These are phyloP conservation scores for Lupinus albus DNA, from an alignment of 306 rosid genomes.

Conservation along the genomic window DNA sequence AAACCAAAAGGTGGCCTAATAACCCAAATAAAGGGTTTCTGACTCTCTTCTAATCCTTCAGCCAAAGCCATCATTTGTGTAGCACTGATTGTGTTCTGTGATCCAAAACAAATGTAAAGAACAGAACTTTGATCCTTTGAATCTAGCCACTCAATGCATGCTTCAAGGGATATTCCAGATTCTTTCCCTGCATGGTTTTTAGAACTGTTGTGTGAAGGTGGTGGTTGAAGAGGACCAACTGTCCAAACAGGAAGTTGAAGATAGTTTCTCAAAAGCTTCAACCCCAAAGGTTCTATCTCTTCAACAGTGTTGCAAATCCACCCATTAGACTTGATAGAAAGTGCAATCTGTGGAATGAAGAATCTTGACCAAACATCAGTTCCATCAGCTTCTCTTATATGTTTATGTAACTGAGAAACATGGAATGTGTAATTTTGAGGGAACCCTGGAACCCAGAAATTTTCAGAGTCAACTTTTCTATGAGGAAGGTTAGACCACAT, in stretches of 20 bases:
- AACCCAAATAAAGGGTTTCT: slow-evolving; percentile 65
- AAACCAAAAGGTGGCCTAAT: slow-evolving; percentile 73
- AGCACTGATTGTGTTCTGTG: slow-evolving; percentile 69
- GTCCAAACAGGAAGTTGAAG: slow-evolving; percentile 47
- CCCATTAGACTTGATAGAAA: slow-evolving; percentile 52
- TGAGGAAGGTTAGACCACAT: slow-evolving; percentile 69
- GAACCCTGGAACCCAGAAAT: slow-evolving; percentile 63
- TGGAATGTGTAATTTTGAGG: slow-evolving; percentile 55
- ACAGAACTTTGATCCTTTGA: slow-evolving; percentile 48
- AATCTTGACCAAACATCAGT: slow-evolving; percentile 59
- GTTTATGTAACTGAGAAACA: slow-evolving; percentile 52
- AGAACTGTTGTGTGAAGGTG: slow-evolving; percentile 16
- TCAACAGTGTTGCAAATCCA: slow-evolving; percentile 76
- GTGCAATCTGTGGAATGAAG: slow-evolving; percentile 43
- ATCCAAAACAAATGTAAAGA: slow-evolving; percentile 77
- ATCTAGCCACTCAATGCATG: slow-evolving; percentile 62
- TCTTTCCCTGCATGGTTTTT: slow-evolving; percentile 53
- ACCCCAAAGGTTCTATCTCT: slow-evolving; percentile 60
- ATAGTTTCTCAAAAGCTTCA: slow-evolving; percentile 52
- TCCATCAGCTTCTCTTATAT: slow-evolving; percentile 57
- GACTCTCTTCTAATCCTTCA: slow-evolving; percentile 62
- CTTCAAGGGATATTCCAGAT: slow-evolving; percentile 52
- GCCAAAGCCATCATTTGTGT: slow-evolving; percentile 77
- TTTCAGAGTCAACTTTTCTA: slow-evolving; percentile 44
- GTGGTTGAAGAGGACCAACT: slow-evolving; percentile 66